Percentiles rank a stretch among this genome's conserved stretches.
Evolutionary conservation across 164 flowering plant species (phyloP).

Genomic region (Tinospora cordifolia): DNA sequence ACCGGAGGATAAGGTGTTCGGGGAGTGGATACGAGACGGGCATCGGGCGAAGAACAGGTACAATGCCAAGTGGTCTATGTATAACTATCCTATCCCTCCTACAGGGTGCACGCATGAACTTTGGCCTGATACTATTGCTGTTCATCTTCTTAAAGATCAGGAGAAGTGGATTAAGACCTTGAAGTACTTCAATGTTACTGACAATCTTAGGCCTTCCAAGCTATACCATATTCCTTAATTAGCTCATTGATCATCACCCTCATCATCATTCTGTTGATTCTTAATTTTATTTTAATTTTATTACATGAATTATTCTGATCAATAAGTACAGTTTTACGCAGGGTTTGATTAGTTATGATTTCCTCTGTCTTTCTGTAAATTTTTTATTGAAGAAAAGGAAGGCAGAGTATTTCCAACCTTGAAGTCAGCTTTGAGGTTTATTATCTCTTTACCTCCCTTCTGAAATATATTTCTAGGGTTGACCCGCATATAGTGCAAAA

Average conservation of each 20-base stretch:
- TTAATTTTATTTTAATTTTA: not conserved
- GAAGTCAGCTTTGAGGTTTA: not conserved
- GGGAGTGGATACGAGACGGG: constrained; percentile 61
- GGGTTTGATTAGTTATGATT: not conserved
- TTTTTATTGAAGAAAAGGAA: not conserved
- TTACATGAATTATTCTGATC: not conserved
- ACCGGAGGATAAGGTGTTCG: constrained; percentile 69
- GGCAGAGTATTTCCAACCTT: too few species aligned
- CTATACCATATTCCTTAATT: constrained; percentile 51
- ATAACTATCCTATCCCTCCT: constrained; percentile 51
- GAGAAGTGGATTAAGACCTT: constrained; percentile 65
- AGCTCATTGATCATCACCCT: not conserved
- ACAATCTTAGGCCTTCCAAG: constrained; percentile 57
- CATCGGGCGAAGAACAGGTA: constrained; percentile 50
- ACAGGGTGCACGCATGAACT: constrained; percentile 68
- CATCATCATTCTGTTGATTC: not conserved
- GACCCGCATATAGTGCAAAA: too few species aligned
- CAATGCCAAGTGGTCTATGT: constrained; percentile 79
- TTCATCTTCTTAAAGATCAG: constrained; percentile 56
- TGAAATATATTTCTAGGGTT: too few species aligned
- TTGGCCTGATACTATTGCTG: constrained; percentile 69
- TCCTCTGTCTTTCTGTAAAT: not conserved
- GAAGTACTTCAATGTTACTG: constrained; percentile 57
- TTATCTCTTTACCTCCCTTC: not conserved
- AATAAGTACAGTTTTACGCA: not conserved